A percentile compares a stretch with the other conserved stretches of the same genome.
These are phyloP conservation scores for Russula brevipes DNA, from an alignment of 768 basidiomycete species.

Conservation along the genomic window DNA sequence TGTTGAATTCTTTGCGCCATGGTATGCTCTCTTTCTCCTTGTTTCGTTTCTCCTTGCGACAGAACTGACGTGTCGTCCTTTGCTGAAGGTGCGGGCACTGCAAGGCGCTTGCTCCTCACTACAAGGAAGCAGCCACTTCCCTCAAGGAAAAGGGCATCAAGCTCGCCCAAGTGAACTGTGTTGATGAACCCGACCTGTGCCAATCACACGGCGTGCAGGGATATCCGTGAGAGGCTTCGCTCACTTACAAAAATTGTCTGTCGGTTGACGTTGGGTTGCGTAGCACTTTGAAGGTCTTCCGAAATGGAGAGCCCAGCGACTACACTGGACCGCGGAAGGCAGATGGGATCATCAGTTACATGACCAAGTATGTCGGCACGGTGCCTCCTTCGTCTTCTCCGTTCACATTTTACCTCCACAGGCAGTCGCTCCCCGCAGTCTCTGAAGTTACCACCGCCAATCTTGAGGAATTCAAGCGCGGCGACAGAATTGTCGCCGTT, in stretches of 20 bases:
- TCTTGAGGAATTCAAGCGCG: slow-evolving; percentile 76
- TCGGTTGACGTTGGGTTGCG: background rate
- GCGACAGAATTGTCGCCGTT: slow-evolving; percentile 87
- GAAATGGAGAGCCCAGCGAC: slow-evolving; percentile 70
- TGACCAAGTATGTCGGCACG: slow-evolving; percentile 69
- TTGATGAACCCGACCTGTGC: slow-evolving; percentile 89
- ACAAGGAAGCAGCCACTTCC: slow-evolving; percentile 87
- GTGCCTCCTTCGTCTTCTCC: background rate
- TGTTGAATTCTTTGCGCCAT: slow-evolving; percentile 94
- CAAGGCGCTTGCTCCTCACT: slow-evolving; percentile 91
- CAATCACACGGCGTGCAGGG: slow-evolving; percentile 83
- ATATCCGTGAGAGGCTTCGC: slow-evolving; percentile 68
- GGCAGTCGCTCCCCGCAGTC: slow-evolving; percentile 93
- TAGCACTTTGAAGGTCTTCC: slow-evolving; percentile 90
- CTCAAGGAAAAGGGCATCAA: slow-evolving; percentile 89
- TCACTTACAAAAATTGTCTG: background rate
- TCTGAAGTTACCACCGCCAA: slow-evolving; percentile 71
- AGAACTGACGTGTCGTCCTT: background rate
- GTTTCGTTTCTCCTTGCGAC: background rate
- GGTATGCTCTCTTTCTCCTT: slow-evolving; percentile 38
- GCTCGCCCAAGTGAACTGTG: slow-evolving; percentile 96
- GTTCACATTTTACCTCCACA: slow-evolving; percentile 30
- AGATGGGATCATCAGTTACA: slow-evolving; percentile 94
- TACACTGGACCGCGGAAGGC: slow-evolving; percentile 89
- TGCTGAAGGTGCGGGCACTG: slow-evolving; percentile 83